Evolutionary conservation across 768 basidiomycete species (phyloP), one percentile per base, ranked within the genome.

Genomic region (Boletus sp.): DNA sequence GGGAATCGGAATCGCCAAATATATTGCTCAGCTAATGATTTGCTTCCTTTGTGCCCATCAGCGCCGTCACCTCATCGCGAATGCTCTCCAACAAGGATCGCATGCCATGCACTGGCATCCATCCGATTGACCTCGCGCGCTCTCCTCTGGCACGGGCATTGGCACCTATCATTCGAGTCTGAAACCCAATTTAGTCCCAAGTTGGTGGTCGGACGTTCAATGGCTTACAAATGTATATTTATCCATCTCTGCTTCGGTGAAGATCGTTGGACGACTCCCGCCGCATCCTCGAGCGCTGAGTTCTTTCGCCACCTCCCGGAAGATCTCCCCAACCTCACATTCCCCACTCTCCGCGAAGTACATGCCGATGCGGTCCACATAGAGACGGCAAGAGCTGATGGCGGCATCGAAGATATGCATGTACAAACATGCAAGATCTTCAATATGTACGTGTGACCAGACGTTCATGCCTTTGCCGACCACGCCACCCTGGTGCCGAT

Each of bases 361-460:
- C 40, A 75, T 78, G 0, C 84, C 83, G 29, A 78, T 77, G 7
- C 77, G 76, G 1, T 59, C 58, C 42, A 52, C 46, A 17, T 63
- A 65, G 46, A 68, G 55, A 39, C 53, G 56, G 44, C 42, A 50
- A 49, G 36, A 52, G 1, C 70, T 62, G 18, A 61, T 51, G 2
- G 65, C 64, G 1, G 74, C 69, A 52, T 81, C 75, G 53, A 78
- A 79, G 1, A 84, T 61, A 0, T 69, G 55, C 55, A 75, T 67
- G 61, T 78, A 85, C 14, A 85, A 70, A 37, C 37, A 77, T 64
- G 6, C 73, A 70, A 48, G 71, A 36, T 86, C 84, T 44, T 78
- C 70, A 50, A 85, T 76, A 56, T 84, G 77, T 18, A 86, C 80
- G 57, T 83, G 83, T 0, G 80, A 77, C 86, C 84, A 89, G 7